Evolutionary conservation across 768 basidiomycete species (phyloP).

Genomic region (Lentinula boryana): DNA sequence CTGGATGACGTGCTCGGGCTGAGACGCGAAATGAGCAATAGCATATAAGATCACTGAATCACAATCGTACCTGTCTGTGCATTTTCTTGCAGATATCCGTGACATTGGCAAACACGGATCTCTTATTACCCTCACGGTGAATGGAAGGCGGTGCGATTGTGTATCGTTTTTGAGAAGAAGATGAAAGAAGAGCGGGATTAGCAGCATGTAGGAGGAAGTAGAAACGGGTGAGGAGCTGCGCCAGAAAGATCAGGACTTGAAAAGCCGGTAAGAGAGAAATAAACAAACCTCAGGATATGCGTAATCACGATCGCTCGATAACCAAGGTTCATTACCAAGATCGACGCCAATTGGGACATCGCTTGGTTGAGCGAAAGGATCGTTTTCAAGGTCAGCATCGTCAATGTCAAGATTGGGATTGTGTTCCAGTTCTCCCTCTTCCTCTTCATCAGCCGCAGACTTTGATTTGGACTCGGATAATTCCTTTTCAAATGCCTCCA

Average conservation of each 20-base stretch:
- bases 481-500: constrained; percentile 95
- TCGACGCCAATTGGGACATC: constrained; percentile 59
- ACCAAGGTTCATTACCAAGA: constrained; percentile 82
- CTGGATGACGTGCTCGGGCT: constrained; percentile 96
- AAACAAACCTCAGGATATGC: constrained; percentile 84
- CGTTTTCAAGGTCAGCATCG: constrained; percentile 83
- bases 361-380: constrained; percentile 62
- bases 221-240: constrained; percentile 89
- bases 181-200: constrained; percentile 83
- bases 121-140: constrained; percentile 94
- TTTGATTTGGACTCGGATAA: constrained; percentile 68
- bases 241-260: background rate
- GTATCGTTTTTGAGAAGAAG: constrained; percentile 86
- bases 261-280: background rate
- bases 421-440: constrained; percentile 47
- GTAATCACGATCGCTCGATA: constrained; percentile 90
- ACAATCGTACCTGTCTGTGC: constrained; percentile 67
- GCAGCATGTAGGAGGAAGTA: constrained; percentile 87
- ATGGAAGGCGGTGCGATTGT: constrained; percentile 96
- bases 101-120: constrained; percentile 94
- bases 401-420: constrained; percentile 66
- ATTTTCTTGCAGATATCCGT: constrained; percentile 97
- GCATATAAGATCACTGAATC: background rate
- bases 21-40: constrained; percentile 9
- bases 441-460: constrained; percentile 45